Conservation (phyloP, 2,329 filamentous ascomycete genomes). For the Bipolaris oryzae region DNA sequence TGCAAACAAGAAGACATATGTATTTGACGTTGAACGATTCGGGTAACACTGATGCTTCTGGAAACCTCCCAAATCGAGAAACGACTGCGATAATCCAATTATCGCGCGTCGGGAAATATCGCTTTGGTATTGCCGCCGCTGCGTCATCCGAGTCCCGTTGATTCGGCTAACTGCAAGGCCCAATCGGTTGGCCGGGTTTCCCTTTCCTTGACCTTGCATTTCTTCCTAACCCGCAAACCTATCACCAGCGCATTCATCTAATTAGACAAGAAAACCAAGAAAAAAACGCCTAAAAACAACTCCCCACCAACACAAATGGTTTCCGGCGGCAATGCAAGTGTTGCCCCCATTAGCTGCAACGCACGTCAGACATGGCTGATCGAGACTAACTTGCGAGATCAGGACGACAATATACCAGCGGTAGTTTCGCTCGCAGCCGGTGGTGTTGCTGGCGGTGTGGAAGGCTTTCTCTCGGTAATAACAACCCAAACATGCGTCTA, state of each 20-base stretch:
- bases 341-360: no score
- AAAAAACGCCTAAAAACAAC: not conserved
- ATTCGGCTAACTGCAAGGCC: slow-evolving; percentile 8
- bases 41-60: no score
- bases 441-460: slow-evolving; percentile 49
- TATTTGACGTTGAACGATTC: no score
- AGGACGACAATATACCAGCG: slow-evolving; percentile 47
- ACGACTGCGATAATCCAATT: not conserved
- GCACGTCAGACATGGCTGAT: no score
- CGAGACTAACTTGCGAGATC: not conserved
- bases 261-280: no score
- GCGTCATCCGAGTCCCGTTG: slow-evolving; percentile 3
- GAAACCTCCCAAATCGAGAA: no score
- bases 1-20: no score
- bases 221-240: slow-evolving; percentile 16
- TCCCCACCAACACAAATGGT: slow-evolving; percentile 32
- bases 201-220: slow-evolving; percentile 4
- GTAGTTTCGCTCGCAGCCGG: slow-evolving; percentile 48
- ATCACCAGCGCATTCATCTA: slow-evolving; percentile 23
- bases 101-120: not conserved
- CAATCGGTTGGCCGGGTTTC: slow-evolving; percentile 9
- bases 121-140: slow-evolving; percentile 1
- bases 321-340: slow-evolving; percentile 37
- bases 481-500: no score
- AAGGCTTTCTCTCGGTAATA: slow-evolving; percentile 46